Percentiles rank a stretch among this genome's conserved stretches.
Evolutionary conservation across 2,329 filamentous ascomycete genomes (phyloP).

Genomic region (Botrytis squamosa): DNA sequence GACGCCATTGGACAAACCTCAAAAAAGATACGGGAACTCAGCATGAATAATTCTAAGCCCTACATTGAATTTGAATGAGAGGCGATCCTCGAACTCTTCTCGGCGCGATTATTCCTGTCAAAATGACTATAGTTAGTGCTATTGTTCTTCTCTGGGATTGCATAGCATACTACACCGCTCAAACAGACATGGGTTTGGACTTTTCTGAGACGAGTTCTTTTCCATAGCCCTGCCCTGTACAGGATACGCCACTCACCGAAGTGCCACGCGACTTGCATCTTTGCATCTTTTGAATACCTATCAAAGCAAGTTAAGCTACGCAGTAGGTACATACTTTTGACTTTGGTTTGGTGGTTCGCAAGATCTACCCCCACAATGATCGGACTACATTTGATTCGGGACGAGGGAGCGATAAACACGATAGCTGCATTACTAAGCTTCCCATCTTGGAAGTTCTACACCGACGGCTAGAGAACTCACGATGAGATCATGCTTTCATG

Average conservation of each 20-base stretch:
- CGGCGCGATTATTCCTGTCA: background rate
- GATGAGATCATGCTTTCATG: slow-evolving; percentile 26
- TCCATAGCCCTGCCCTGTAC: slow-evolving; percentile 29
- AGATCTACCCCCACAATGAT: slow-evolving; percentile 22
- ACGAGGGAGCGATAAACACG: slow-evolving; percentile 19
- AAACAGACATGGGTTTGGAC: slow-evolving; percentile 32
- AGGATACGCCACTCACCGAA: slow-evolving; percentile 25
- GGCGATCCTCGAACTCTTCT: slow-evolving; percentile 28
- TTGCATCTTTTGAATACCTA: slow-evolving; percentile 4
- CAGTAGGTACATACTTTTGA: slow-evolving; percentile 4
- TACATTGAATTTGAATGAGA: slow-evolving; percentile 23
- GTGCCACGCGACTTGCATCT: slow-evolving; percentile 23
- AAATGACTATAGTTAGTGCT: slow-evolving; percentile 23
- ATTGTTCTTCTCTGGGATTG: slow-evolving; percentile 27
- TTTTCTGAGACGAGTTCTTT: slow-evolving; percentile 16
- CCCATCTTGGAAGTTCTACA: slow-evolving; percentile 1
- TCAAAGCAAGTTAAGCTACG: slow-evolving; percentile 27
- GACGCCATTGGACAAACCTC: background rate
- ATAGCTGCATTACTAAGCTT: slow-evolving; percentile 11
- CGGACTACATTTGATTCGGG: slow-evolving; percentile 15
- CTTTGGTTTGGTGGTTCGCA: slow-evolving; percentile 14
- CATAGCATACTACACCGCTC: slow-evolving; percentile 37
- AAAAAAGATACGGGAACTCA: slow-evolving; percentile 1
- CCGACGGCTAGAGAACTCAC: slow-evolving; percentile 16
- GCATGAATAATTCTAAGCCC: slow-evolving; percentile 26